These are phyloP conservation scores for Colletotrichum scovillei DNA, from an alignment of 2,329 filamentous ascomycete species.

Conservation along the genomic window DNA sequence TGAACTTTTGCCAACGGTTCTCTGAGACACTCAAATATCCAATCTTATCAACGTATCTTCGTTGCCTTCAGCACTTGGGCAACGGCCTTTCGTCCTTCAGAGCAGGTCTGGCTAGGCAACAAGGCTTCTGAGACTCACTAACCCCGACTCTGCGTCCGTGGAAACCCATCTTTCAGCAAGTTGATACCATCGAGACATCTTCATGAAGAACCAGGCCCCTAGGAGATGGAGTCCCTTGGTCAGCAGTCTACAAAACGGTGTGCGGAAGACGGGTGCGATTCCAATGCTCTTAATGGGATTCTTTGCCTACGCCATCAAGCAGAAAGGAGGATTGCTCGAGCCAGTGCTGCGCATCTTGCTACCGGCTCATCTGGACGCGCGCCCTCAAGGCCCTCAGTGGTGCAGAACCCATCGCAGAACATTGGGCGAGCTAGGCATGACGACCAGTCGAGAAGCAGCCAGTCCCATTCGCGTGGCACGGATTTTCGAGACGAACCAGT, in stretches of 20 bases:
- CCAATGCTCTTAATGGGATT: background rate
- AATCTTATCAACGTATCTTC: background rate
- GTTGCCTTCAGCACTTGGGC: background rate
- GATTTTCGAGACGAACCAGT: background rate
- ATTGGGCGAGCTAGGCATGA: background rate
- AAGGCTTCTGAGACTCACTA: background rate
- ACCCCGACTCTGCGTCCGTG: background rate
- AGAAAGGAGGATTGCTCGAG: background rate
- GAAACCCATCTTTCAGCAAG: background rate
- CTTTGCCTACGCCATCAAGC: background rate
- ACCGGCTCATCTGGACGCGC: background rate
- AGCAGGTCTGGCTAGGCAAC: background rate
- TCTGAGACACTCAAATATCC: background rate
- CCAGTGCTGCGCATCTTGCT: background rate
- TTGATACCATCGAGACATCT: background rate
- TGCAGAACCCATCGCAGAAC: background rate
- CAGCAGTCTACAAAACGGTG: background rate
- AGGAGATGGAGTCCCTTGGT: slow-evolving; percentile 9
- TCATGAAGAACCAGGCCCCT: background rate
- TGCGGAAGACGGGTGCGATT: slow-evolving; percentile 1
- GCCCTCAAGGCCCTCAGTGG: background rate
- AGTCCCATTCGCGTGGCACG: background rate
- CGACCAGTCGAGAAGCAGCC: background rate
- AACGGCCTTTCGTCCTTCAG: background rate
- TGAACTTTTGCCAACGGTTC: background rate